Conservation (phyloP, 2,329 filamentous ascomycete genomes). For the Fusarium sp. region DNA sequence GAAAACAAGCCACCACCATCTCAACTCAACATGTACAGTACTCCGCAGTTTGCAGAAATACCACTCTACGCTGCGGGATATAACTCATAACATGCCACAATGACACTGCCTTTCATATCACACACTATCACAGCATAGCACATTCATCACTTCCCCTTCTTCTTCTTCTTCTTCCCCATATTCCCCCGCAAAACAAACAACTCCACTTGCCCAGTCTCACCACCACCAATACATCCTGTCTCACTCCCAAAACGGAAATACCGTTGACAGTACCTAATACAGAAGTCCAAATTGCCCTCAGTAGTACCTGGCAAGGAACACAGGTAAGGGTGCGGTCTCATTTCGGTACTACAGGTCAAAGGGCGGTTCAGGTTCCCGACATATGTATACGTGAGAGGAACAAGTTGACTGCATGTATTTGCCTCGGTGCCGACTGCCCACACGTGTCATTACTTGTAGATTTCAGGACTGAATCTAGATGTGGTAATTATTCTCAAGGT, state of each 20-base stretch:
- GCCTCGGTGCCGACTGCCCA: constrained; percentile 14
- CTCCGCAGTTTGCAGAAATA: neutral
- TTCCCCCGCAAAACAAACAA: constrained; percentile 36
- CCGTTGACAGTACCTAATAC: constrained; percentile 13
- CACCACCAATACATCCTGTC: constrained; percentile 12
- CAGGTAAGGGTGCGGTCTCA: neutral
- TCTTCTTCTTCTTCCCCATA: constrained; percentile 21
- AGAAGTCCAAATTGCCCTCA: neutral
- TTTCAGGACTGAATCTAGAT: neutral
- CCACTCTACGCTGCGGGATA: constrained; percentile 21
- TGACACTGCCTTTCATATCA: neutral
- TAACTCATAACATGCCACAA: constrained; percentile 26
- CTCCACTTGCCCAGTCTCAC: constrained; percentile 31
- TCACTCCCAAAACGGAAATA: constrained; percentile 18
- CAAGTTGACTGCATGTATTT: neutral
- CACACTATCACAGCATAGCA: neutral
- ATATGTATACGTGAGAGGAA: neutral
- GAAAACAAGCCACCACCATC: neutral
- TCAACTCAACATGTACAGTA: neutral
- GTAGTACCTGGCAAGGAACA: neutral
- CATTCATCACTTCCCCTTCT: neutral
- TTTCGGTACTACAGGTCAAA: neutral
- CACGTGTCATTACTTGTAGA: constrained; percentile 14
- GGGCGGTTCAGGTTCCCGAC: neutral
- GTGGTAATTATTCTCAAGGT: neutral